phyloP scores from a whole-genome alignment of 2,329 filamentous ascomycete species.

The Dryadomyces quercus-mongolicae region DNA sequence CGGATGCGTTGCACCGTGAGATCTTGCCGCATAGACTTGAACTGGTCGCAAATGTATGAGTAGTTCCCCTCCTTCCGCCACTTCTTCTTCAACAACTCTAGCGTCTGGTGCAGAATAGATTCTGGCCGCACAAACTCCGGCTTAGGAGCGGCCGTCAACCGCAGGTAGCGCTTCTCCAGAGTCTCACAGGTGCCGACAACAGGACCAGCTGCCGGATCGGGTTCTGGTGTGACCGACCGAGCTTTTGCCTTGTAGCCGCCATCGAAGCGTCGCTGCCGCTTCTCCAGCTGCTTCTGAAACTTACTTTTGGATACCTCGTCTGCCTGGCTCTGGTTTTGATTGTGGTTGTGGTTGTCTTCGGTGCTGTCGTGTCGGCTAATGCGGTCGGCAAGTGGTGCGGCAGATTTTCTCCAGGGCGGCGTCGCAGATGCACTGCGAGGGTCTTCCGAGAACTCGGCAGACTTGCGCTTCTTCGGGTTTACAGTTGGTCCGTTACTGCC shows the following conservation, averaged over 20 bases:
- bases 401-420: conserved; percentile 62
- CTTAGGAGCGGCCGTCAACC: conserved; percentile 81
- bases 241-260: conserved; percentile 47
- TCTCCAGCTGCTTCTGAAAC: conserved; percentile 77
- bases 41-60: conserved; percentile 95
- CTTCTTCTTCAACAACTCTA: conserved; percentile 85
- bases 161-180: conserved; percentile 89
- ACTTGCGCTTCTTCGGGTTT: conserved; percentile 70
- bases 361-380: conserved; percentile 42
- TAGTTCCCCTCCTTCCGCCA: conserved; percentile 94
- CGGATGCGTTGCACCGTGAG: conserved; percentile 95
- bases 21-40: conserved; percentile 97
- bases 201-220: conserved; percentile 46
- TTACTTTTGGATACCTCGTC: conserved; percentile 54
- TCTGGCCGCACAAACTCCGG: conserved; percentile 82
- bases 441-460: conserved; percentile 40
- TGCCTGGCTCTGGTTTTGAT: conserved; percentile 13
- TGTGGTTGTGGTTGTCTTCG: not conserved
- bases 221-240: conserved; percentile 32
- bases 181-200: conserved; percentile 75
- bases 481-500: conserved; percentile 7
- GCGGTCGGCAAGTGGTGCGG: conserved; percentile 58
- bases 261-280: conserved; percentile 80
- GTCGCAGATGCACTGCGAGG: conserved; percentile 31
- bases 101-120: conserved; percentile 63